A percentile compares a stretch with the other conserved stretches of the same genome.
These are phyloP conservation scores for Gastrolobium villosum DNA, from an alignment of 306 rosid genomes.

Conservation along the genomic window DNA sequence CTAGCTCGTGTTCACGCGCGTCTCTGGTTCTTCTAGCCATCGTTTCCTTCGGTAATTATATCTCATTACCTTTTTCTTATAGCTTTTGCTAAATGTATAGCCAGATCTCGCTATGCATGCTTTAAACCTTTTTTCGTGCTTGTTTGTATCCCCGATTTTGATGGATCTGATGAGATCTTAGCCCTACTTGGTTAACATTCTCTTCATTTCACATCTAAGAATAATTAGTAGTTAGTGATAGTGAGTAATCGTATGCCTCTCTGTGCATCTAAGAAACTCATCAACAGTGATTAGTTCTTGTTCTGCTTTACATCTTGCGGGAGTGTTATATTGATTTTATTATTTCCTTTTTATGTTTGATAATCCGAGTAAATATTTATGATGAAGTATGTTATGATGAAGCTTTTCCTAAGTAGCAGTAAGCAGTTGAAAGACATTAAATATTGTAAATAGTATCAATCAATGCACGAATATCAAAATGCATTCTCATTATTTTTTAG, in stretches of 20 bases:
- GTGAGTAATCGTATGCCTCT: background rate
- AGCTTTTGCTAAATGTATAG: constrained; percentile 1
- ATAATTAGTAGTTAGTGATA: background rate
- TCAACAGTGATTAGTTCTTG: background rate
- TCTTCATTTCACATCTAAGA: background rate
- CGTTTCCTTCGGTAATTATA: constrained; percentile 67
- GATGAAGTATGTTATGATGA: no score
- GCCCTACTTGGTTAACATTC: background rate
- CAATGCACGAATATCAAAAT: no score
- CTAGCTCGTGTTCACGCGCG: constrained; percentile 73
- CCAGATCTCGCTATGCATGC: constrained; percentile 45
- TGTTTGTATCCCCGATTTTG: background rate
- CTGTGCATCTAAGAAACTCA: background rate
- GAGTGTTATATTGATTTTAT: no score
- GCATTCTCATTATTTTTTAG: no score
- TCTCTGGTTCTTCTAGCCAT: constrained; percentile 73
- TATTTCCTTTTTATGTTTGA: no score
- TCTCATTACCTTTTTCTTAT: constrained; percentile 40
- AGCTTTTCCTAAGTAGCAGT: no score
- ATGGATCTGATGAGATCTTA: constrained; percentile 39
- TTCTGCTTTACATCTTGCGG: background rate
- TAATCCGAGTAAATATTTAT: no score
- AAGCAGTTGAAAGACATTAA: no score
- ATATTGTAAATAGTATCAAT: no score
- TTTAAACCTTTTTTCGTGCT: background rate